Percentiles rank a stretch among this genome's conserved stretches.
Evolutionary conservation across 192 early-diverging fungal genomes (phyloP).

Genomic region (Rhizophagus clarus): DNA sequence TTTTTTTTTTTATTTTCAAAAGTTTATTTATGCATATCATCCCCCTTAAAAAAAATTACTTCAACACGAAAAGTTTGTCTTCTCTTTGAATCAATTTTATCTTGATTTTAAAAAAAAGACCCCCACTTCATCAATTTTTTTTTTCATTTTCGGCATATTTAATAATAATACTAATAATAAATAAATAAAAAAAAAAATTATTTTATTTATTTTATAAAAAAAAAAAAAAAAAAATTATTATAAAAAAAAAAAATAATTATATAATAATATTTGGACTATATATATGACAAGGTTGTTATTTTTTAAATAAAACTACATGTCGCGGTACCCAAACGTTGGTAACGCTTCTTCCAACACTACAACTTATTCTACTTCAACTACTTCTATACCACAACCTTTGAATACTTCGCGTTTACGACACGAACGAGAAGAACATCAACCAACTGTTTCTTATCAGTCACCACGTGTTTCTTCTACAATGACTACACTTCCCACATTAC

Average conservation of each 20-base stretch:
- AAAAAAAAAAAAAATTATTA: neutral
- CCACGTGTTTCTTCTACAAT: neutral
- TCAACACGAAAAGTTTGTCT: too few relatives aligned
- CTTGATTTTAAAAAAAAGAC: too few relatives aligned
- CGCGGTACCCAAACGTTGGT: neutral
- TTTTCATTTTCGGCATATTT: neutral
- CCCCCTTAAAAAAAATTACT: too few relatives aligned
- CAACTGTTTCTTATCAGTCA: neutral
- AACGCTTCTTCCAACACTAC: constrained; percentile 1
- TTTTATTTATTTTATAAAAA: neutral
- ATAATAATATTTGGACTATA: neutral
- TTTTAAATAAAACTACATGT: constrained; percentile 10
- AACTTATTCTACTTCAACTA: neutral
- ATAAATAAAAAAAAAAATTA: neutral
- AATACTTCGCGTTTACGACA: constrained; percentile 4
- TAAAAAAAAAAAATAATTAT: neutral
- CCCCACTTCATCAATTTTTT: too few relatives aligned
- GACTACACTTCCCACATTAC: constrained; percentile 16
- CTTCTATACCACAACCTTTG: neutral
- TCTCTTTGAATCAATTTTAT: too few relatives aligned
- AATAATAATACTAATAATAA: neutral
- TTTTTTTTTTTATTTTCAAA: too few relatives aligned
- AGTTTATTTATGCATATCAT: too few relatives aligned
- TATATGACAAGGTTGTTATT: neutral
- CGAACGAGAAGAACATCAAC: constrained; percentile 2